Conservation (phyloP, 495 filamentous ascomycete species). For the Halenospora varia region DNA sequence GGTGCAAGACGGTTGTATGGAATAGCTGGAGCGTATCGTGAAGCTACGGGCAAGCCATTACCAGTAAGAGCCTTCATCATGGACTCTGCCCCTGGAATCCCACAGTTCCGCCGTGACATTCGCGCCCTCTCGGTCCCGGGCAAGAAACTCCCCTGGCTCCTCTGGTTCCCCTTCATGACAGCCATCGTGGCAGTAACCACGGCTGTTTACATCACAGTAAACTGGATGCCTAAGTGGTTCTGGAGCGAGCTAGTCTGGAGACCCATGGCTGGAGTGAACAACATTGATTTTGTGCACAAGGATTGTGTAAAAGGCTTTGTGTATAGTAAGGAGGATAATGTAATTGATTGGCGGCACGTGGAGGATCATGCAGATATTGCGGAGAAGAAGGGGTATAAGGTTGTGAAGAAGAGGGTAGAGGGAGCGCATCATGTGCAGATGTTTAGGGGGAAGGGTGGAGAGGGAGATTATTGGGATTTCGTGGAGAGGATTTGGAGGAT, state of each 20-base stretch:
- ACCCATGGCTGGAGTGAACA: constrained; percentile 27
- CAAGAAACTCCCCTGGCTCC: constrained; percentile 3
- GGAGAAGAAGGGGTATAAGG: constrained; percentile 27
- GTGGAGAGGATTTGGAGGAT: constrained; percentile 14
- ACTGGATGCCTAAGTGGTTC: constrained; percentile 19
- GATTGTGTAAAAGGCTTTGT: constrained; percentile 29
- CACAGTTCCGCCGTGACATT: constrained; percentile 18
- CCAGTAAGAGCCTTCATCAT: constrained; percentile 3
- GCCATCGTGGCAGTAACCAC: neutral
- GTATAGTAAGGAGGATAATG: constrained; percentile 34
- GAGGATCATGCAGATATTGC: constrained; percentile 30
- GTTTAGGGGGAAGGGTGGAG: constrained; percentile 20
- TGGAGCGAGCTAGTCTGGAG: constrained; percentile 24
- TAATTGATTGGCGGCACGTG: constrained; percentile 34
- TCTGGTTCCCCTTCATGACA: constrained; percentile 10
- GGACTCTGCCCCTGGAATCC: constrained; percentile 21
- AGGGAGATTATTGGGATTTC: constrained; percentile 22
- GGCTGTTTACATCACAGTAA: constrained; percentile 12
- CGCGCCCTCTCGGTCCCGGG: constrained; percentile 7
- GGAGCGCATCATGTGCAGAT: constrained; percentile 29
- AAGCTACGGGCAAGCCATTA: constrained; percentile 8
- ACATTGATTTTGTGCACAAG: constrained; percentile 21
- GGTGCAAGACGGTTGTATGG: constrained; percentile 13
- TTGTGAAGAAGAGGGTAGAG: constrained; percentile 26
- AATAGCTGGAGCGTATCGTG: constrained; percentile 10